These are phyloP conservation scores for Venturia carpophila DNA, from an alignment of 2,329 filamentous ascomycete genomes.

Conservation along the genomic window DNA sequence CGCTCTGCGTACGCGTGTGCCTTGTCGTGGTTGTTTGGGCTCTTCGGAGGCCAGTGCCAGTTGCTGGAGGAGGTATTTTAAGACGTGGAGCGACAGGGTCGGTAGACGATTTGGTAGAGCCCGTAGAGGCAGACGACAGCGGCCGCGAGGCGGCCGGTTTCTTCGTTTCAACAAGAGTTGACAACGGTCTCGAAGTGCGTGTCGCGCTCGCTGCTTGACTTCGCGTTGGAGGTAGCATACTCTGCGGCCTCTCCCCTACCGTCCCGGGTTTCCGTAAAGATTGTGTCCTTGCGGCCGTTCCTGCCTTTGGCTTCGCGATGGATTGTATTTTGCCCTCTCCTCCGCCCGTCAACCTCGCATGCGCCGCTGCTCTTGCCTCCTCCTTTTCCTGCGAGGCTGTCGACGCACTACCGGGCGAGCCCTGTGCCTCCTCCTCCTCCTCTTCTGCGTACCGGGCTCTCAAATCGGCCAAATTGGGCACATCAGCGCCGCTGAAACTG, in stretches of 20 bases:
- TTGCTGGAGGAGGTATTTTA: neutral
- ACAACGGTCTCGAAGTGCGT: conserved; percentile 2
- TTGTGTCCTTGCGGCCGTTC: conserved; percentile 10
- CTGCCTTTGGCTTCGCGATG: conserved; percentile 10
- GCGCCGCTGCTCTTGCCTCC: conserved; percentile 13
- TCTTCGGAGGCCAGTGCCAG: neutral
- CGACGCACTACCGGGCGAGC: neutral
- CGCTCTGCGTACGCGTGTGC: conserved; percentile 15
- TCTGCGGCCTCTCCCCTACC: neutral
- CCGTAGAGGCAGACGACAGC: conserved; percentile 1
- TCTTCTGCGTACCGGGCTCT: conserved; percentile 6
- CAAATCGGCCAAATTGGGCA: neutral
- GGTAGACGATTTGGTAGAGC: conserved; percentile 4
- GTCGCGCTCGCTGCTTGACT: neutral
- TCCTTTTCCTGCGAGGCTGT: conserved; percentile 7
- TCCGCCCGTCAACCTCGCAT: conserved; percentile 12
- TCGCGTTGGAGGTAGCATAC: conserved; percentile 3
- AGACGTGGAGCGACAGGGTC: neutral
- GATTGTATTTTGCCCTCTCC: neutral
- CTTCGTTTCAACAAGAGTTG: conserved; percentile 7
- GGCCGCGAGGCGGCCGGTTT: neutral
- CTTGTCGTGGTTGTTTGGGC: conserved; percentile 11
- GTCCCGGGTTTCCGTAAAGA: conserved; percentile 10
- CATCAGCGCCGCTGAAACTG: conserved; percentile 1
- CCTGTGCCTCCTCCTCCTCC: conserved; percentile 6